Conservation (phyloP, 169 alveolate species). For the Plasmodium ovale region DNA sequence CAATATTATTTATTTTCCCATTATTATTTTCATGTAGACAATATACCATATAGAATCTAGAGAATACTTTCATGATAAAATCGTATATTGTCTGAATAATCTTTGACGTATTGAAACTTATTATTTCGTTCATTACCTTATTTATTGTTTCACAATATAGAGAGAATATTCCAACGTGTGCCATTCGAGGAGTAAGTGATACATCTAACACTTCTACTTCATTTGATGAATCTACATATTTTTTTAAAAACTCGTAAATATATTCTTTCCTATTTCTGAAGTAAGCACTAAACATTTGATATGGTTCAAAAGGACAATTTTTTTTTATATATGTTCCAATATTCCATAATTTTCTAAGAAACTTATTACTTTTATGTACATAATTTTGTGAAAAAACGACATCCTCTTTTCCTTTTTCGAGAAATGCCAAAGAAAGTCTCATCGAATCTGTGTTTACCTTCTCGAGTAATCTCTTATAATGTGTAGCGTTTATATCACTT, state of each 20-base stretch:
- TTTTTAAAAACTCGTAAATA: slow-evolving; percentile 12
- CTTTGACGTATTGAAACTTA: background rate
- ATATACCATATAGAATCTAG: slow-evolving; percentile 40
- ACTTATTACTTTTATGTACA: slow-evolving; percentile 29
- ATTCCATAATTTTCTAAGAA: slow-evolving; percentile 41
- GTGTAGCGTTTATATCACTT: slow-evolving; percentile 23
- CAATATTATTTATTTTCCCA: background rate
- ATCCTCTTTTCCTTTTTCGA: slow-evolving; percentile 42
- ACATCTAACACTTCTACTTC: no score
- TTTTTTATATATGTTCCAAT: slow-evolving; percentile 20
- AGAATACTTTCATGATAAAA: slow-evolving; percentile 21
- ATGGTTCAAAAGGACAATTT: slow-evolving; percentile 14
- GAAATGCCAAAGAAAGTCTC: slow-evolving; percentile 26
- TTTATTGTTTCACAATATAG: slow-evolving; percentile 10
- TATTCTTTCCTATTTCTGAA: background rate
- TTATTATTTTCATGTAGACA: background rate
- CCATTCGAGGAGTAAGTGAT: background rate
- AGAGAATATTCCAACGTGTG: slow-evolving; percentile 9
- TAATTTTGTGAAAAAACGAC: slow-evolving; percentile 4
- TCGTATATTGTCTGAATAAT: slow-evolving; percentile 8
- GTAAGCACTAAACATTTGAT: background rate
- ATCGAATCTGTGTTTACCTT: slow-evolving; percentile 10
- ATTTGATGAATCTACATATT: no score
- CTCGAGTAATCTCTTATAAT: slow-evolving; percentile 17
- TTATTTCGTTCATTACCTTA: slow-evolving; percentile 4